phyloP scores from a whole-genome alignment of 805 yeast species.

The Metschnikowia shivogae region DNA sequence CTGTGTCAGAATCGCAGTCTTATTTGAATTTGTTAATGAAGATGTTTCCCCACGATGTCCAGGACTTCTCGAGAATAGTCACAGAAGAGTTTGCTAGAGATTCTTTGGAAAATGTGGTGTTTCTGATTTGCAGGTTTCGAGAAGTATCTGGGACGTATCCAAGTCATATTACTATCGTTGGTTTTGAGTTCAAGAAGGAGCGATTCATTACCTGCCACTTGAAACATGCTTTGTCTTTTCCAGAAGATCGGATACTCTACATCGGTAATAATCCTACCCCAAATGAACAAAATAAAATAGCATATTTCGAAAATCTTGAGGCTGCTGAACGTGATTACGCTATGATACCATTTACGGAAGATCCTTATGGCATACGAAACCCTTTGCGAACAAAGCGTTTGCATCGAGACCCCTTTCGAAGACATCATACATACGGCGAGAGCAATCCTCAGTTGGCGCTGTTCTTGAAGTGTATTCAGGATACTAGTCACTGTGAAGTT shows the following conservation, averaged over 20 bases:
- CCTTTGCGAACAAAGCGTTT: conserved; percentile 46
- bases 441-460: conserved; percentile 22
- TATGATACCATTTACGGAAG: conserved; percentile 46
- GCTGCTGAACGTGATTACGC: conserved; percentile 52
- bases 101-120: conserved; percentile 72
- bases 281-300: conserved; percentile 17
- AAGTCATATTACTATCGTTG: conserved; percentile 49
- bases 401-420: conserved; percentile 54
- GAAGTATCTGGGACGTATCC: conserved; percentile 51
- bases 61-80: conserved; percentile 25
- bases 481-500: background rate
- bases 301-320: conserved; percentile 46
- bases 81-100: conserved; percentile 76
- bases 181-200: conserved; percentile 67
- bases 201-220: conserved; percentile 58
- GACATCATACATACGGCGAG: conserved; percentile 34
- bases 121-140: conserved; percentile 51
- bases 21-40: conserved; percentile 45
- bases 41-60: conserved; percentile 15
- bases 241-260: conserved; percentile 38
- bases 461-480: conserved; percentile 5
- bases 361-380: conserved; percentile 53
- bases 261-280: conserved; percentile 59
- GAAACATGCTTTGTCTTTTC: conserved; percentile 42
- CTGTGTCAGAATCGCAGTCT: conserved; percentile 57